These are phyloP conservation scores for Bauhinia variegata DNA, from an alignment of 306 rosid genomes.

Conservation along the genomic window DNA sequence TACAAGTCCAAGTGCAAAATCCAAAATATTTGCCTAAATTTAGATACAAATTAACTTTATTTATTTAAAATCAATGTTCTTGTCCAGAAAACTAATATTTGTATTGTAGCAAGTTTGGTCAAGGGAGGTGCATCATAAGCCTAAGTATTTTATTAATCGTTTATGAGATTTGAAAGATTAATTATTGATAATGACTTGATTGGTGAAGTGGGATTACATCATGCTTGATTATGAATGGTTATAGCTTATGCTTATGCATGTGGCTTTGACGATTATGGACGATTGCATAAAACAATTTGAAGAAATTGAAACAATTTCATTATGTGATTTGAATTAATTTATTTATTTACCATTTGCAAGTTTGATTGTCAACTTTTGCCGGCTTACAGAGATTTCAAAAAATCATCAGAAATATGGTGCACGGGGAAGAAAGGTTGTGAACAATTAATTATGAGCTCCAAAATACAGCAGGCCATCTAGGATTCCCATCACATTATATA, in stretches of 20 bases:
- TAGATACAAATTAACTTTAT: conserved; percentile 7
- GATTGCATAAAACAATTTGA: conserved; percentile 44
- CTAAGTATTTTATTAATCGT: conserved; percentile 6
- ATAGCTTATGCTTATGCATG: conserved; percentile 33
- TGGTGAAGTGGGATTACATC: conserved; percentile 40
- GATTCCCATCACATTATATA: too few species aligned
- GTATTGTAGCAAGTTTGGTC: conserved; percentile 10
- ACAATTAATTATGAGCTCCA: conserved; percentile 9
- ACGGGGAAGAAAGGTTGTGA: neutral
- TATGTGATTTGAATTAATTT: neutral
- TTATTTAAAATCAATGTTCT: neutral
- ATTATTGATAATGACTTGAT: conserved; percentile 24
- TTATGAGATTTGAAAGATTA: conserved; percentile 14
- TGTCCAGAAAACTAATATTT: neutral
- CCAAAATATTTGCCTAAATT: conserved; percentile 23
- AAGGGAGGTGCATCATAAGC: conserved; percentile 7
- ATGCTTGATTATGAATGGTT: conserved; percentile 25
- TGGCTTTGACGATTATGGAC: conserved; percentile 44
- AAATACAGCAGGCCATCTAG: conserved; percentile 35
- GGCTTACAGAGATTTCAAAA: conserved; percentile 39
- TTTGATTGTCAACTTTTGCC: conserved; percentile 34
- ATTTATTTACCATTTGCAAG: conserved; percentile 19
- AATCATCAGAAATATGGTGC: conserved; percentile 29
- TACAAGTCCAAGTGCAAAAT: too few species aligned
- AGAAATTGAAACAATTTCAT: conserved; percentile 33